Conservation (phyloP, 2,329 filamentous ascomycete species). For the Alternaria sp. region DNA sequence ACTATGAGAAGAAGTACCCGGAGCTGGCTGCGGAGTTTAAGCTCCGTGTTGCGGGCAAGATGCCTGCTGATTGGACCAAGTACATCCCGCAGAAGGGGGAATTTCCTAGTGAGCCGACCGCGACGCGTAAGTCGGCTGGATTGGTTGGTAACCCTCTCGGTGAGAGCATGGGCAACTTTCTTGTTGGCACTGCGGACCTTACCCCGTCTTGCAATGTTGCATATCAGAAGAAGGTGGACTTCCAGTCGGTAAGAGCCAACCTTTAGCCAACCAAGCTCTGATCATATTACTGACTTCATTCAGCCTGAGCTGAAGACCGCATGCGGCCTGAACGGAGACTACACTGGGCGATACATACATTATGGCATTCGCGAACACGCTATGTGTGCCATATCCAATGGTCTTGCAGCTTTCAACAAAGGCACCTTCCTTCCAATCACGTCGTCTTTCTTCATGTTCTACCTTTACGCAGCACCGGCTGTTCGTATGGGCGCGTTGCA, state of each 20-base stretch:
- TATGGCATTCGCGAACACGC: conserved; percentile 50
- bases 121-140: conserved; percentile 57
- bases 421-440: conserved; percentile 65
- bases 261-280: neutral
- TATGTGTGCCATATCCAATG: conserved; percentile 57
- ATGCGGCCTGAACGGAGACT: conserved; percentile 63
- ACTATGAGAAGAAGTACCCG: conserved; percentile 57
- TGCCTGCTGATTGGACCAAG: conserved; percentile 58
- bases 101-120: conserved; percentile 58
- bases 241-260: conserved; percentile 49
- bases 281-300: neutral
- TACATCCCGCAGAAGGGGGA: conserved; percentile 56
- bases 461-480: conserved; percentile 65
- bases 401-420: conserved; percentile 60
- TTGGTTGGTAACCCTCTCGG: conserved; percentile 8
- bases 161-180: conserved; percentile 64
- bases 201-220: conserved; percentile 62
- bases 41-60: conserved; percentile 57
- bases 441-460: conserved; percentile 69
- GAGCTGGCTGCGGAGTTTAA: conserved; percentile 59
- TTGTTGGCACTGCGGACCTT: conserved; percentile 71
- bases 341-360: conserved; percentile 61
- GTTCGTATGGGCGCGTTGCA: conserved; percentile 68
- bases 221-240: conserved; percentile 54
- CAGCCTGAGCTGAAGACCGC: conserved; percentile 41